Base-by-base conservation (phyloP, 805 yeast species). In the Candida cerambycidarum region DNA sequence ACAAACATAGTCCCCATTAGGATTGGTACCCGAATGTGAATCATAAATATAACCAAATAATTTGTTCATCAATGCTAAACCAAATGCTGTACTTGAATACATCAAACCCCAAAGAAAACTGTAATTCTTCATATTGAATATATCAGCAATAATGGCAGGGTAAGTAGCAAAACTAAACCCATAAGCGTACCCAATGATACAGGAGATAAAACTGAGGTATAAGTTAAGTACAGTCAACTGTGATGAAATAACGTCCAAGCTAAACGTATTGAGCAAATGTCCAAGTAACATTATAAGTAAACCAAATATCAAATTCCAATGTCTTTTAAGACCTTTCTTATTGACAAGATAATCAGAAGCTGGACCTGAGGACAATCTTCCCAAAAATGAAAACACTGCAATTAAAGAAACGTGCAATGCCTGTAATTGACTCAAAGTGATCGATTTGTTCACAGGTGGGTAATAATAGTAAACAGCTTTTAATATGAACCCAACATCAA, bases 21-120 rank as follows among this genome's bases (percentile, higher is more conserved):
- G 54, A 52, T 53, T 51, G 7, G 17, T 37, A 19, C 38, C 42
- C 19, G 64, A 55, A 36, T 63, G 58, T 15, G 27, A 25, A 42
- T 64, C 69, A 42, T 62, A 63, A 11, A 59, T 39, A 37, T 52
- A 44, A 1, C 68, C 69, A 44, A 64, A 64, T 10, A 63, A 28
- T 38, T 62, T 63, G 11, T 62, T 59, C 59, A 64, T 56, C 9
- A 62, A 32, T 5, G 66, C 53, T 35, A 63, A 52, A 1, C 69
- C 68, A 32, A 63, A 47, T 7, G 61, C 56, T 2, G 68, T 63
- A 41, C 63, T 57, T 11, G 65, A 56, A 47, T 62, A 62, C 56
- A 59, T 55, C 3, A 61, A 37, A 3, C 68, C 69, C 69, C 69
- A 64, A 11, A 64, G 50, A 29, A 62, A 56, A 38, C 65, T 59